Conservation (phyloP, 108 stramenopile genomes). For the Skeletonema potamos region DNA sequence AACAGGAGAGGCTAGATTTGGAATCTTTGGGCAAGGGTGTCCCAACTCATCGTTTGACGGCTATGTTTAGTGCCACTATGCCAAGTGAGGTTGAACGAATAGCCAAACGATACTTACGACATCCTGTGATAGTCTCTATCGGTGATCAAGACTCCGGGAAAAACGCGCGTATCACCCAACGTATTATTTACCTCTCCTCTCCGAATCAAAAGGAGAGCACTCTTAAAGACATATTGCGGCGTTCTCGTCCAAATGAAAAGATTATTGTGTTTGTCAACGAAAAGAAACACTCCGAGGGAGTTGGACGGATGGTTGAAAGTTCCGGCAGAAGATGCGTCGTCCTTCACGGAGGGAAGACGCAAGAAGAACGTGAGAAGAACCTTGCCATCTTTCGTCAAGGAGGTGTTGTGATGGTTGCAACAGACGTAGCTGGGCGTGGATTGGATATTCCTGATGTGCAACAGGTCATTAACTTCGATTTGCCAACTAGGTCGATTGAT, state of each 20-base stretch:
- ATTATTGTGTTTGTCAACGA: conserved; percentile 98
- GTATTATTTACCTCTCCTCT: conserved; percentile 76
- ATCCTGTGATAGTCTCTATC: conserved; percentile 88
- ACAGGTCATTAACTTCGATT: conserved; percentile 96
- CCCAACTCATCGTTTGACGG: conserved; percentile 85
- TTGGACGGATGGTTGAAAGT: conserved; percentile 78
- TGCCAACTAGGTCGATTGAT: conserved; percentile 91
- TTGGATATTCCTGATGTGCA: conserved; percentile 96
- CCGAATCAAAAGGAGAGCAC: conserved; percentile 84
- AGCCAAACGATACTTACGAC: conserved; percentile 89
- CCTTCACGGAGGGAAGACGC: conserved; percentile 96
- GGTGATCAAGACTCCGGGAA: conserved; percentile 93
- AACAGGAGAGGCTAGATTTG: conserved; percentile 76
- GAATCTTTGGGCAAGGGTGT: conserved; percentile 43
- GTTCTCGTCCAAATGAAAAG: conserved; percentile 62
- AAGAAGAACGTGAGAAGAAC: conserved; percentile 96
- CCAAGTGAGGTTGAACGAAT: conserved; percentile 91
- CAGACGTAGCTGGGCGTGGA: conserved; percentile 97
- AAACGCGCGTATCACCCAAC: conserved; percentile 93
- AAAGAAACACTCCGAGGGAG: conserved; percentile 89
- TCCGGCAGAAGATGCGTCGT: conserved; percentile 78
- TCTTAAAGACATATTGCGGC: conserved; percentile 56
- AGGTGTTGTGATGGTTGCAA: conserved; percentile 86
- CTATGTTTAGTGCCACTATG: conserved; percentile 99
- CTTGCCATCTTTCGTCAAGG: conserved; percentile 83